phyloP scores from a whole-genome alignment of 1,284 basidiomycete species.

The Trichosporon sp. region DNA sequence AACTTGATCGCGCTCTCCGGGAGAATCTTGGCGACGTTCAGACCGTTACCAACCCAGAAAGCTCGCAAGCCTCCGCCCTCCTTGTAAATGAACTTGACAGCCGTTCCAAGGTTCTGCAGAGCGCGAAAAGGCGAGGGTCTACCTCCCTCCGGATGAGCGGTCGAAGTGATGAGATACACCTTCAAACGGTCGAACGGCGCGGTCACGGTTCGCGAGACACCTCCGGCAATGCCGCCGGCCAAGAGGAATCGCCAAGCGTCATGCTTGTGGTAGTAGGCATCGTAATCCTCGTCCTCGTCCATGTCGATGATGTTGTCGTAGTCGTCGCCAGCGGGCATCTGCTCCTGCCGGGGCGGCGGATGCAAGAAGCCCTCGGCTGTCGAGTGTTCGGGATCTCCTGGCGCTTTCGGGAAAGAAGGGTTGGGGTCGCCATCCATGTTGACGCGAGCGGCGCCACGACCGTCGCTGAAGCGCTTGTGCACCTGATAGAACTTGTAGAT shows the following conservation, averaged over 20 bases:
- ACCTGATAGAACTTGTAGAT: constrained; percentile 76
- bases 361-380: constrained; percentile 26
- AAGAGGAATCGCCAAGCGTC: constrained; percentile 82
- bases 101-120: constrained; percentile 59
- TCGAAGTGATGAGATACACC: constrained; percentile 88
- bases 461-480: constrained; percentile 64
- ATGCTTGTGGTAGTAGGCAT: constrained; percentile 60
- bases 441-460: constrained; percentile 67
- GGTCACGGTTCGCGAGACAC: constrained; percentile 90
- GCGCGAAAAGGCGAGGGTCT: constrained; percentile 42
- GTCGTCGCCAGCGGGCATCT: constrained; percentile 46
- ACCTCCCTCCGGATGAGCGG: constrained; percentile 13
- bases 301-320: constrained; percentile 50
- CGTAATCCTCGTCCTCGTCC: constrained; percentile 60
- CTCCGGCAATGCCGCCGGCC: constrained; percentile 90
- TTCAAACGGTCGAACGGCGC: constrained; percentile 97
- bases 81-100: constrained; percentile 71
- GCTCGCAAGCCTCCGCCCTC: constrained; percentile 77
- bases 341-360: constrained; percentile 30
- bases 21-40: constrained; percentile 74
- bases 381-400: constrained; percentile 19
- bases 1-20: constrained; percentile 99
- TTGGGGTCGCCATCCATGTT: constrained; percentile 72
- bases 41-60: constrained; percentile 76
- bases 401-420: constrained; percentile 43